Percentiles rank a stretch among this genome's conserved stretches.
phyloP scores from a whole-genome alignment of 2,329 filamentous ascomycete species.

The Ramularia collo-cygni region DNA sequence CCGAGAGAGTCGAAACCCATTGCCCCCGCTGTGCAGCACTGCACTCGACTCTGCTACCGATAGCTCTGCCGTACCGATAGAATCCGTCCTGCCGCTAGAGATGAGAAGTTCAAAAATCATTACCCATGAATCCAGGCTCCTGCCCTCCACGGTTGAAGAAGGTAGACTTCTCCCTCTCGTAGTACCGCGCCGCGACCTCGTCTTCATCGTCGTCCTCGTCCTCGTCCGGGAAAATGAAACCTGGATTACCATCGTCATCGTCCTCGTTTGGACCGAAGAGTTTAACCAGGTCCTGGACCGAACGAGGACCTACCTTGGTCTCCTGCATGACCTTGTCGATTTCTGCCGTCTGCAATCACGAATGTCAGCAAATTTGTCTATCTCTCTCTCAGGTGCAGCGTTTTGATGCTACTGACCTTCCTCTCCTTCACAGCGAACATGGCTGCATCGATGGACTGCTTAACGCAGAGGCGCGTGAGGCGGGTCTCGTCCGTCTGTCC shows the following conservation, averaged over 20 bases:
- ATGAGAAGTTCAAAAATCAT: background rate
- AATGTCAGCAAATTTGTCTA: conserved; percentile 22
- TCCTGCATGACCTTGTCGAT: conserved; percentile 35
- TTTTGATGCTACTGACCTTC: conserved; percentile 37
- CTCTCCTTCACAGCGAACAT: conserved; percentile 49
- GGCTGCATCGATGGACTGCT: conserved; percentile 51
- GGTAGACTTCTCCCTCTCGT: background rate
- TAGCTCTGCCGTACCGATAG: too few relatives aligned
- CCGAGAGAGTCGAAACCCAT: too few relatives aligned
- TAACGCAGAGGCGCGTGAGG: conserved; percentile 52
- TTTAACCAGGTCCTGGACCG: conserved; percentile 37
- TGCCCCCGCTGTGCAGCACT: too few relatives aligned
- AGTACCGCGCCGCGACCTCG: conserved; percentile 2
- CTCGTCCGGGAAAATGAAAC: conserved; percentile 37
- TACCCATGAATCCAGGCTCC: background rate
- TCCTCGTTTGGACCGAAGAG: conserved; percentile 41
- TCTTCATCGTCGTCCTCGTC: conserved; percentile 17
- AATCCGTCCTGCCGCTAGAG: too few relatives aligned
- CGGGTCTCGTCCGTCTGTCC: conserved; percentile 57
- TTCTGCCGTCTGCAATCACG: background rate
- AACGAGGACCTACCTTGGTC: conserved; percentile 26
- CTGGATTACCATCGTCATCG: conserved; percentile 32
- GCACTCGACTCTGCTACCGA: too few relatives aligned
- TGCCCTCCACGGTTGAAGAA: background rate
- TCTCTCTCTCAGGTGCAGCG: conserved; percentile 24